phyloP scores from a whole-genome alignment of 148 eudicot genomes.

The Rhododendron mucronatum region DNA sequence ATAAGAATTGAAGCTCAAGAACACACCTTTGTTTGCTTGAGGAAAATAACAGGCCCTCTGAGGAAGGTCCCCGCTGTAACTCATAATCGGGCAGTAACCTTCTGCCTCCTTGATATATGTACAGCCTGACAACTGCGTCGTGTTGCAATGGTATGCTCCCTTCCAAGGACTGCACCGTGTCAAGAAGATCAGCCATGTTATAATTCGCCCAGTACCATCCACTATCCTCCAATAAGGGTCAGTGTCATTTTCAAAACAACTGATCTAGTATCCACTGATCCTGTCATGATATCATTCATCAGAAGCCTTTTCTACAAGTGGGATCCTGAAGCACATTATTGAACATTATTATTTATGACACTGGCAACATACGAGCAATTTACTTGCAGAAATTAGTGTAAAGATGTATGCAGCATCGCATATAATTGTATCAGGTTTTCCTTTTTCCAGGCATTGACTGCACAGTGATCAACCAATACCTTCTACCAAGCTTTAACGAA shows the following conservation, averaged over 20 bases:
- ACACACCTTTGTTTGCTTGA: conserved; percentile 80
- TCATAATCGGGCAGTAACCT: conserved; percentile 87
- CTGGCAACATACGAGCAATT: too few relatives aligned
- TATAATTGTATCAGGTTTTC: too few relatives aligned
- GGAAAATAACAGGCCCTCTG: conserved; percentile 91
- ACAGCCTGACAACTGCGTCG: conserved; percentile 89
- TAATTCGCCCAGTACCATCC: conserved; percentile 97
- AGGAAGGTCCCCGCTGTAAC: conserved; percentile 74
- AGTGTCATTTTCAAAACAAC: conserved; percentile 92
- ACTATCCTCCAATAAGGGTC: conserved; percentile 83
- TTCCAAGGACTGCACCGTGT: conserved; percentile 96
- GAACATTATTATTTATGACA: too few relatives aligned
- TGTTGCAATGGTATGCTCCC: conserved; percentile 92
- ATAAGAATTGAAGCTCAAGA: background rate
- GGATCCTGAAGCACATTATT: too few relatives aligned
- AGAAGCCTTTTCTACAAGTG: too few relatives aligned
- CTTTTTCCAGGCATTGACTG: too few relatives aligned
- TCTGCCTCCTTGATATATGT: conserved; percentile 93
- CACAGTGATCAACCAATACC: too few relatives aligned
- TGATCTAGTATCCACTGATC: conserved; percentile 91
- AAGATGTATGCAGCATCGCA: too few relatives aligned
- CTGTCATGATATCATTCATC: conserved; percentile 60
- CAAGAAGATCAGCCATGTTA: conserved; percentile 88
- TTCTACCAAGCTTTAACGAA: too few relatives aligned
- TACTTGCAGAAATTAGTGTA: too few relatives aligned